Conservation (phyloP, 1,284 basidiomycete species). For the Malassezia brasiliensis region DNA sequence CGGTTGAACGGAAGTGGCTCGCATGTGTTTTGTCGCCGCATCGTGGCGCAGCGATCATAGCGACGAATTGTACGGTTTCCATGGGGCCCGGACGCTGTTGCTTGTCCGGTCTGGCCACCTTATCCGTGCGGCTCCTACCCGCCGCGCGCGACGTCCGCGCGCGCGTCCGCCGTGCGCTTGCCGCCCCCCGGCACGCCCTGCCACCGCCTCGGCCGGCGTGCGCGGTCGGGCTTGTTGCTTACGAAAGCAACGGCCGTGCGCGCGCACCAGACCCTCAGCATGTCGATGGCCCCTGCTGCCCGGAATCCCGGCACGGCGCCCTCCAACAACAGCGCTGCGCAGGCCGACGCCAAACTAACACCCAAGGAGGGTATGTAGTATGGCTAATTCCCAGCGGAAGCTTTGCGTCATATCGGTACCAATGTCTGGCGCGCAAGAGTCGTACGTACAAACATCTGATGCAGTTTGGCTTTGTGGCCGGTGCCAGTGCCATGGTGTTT, state of each 20-base stretch:
- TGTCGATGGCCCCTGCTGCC: neutral
- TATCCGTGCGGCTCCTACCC: no score
- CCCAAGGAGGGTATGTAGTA: constrained; percentile 8
- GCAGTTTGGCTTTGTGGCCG: constrained; percentile 12
- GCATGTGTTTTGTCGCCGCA: no score
- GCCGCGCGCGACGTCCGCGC: no score
- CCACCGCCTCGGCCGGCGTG: no score
- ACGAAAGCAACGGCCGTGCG: neutral
- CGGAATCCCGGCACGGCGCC: neutral
- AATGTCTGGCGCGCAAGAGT: constrained; percentile 15
- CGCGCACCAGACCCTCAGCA: no score
- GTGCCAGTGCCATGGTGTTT: constrained; percentile 1
- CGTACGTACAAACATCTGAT: constrained; percentile 1
- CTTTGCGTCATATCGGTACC: constrained; percentile 6
- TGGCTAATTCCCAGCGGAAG: constrained; percentile 6
- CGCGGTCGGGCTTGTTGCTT: neutral
- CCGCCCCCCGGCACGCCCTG: no score
- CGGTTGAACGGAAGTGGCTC: no score
- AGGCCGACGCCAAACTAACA: constrained; percentile 7
- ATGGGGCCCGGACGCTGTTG: no score
- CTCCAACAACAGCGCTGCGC: neutral
- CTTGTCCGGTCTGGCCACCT: no score
- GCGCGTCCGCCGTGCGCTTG: no score
- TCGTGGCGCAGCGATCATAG: no score
- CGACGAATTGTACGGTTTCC: no score